Evolutionary conservation across 768 basidiomycete species (phyloP).

Genomic region (Mycena metata): DNA sequence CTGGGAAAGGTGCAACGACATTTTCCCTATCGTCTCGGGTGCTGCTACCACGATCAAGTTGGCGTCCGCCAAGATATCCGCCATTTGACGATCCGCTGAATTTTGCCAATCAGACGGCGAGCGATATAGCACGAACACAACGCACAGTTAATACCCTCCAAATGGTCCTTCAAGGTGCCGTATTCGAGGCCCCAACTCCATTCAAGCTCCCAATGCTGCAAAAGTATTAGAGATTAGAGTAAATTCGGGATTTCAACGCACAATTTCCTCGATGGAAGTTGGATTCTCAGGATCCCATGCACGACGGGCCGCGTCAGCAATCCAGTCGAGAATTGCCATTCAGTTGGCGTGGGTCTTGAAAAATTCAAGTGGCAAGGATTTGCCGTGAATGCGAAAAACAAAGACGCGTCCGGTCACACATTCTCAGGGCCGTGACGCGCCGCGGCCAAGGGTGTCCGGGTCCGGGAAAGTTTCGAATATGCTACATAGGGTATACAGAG

Average conservation of each 20-base stretch:
- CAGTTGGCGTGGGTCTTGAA: too few relatives aligned
- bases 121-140: background rate
- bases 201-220: constrained; percentile 7
- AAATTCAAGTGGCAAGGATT: too few relatives aligned
- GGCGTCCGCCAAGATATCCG: constrained; percentile 1
- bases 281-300: background rate
- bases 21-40: background rate
- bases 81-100: constrained; percentile 6
- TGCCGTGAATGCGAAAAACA: too few relatives aligned
- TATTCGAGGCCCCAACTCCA: constrained; percentile 20
- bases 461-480: too few relatives aligned
- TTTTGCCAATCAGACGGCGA: too few relatives aligned
- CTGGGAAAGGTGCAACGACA: background rate
- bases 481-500: too few relatives aligned
- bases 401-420: too few relatives aligned
- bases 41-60: constrained; percentile 14
- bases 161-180: background rate
- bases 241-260: background rate
- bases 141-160: constrained; percentile 1
- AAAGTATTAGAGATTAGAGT: background rate
- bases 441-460: too few relatives aligned
- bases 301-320: background rate
- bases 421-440: too few relatives aligned
- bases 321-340: background rate
- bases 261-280: background rate